A percentile compares a stretch with the other conserved stretches of the same genome.
phyloP scores from a whole-genome alignment of 148 eudicot genomes.

The Cornus florida region DNA sequence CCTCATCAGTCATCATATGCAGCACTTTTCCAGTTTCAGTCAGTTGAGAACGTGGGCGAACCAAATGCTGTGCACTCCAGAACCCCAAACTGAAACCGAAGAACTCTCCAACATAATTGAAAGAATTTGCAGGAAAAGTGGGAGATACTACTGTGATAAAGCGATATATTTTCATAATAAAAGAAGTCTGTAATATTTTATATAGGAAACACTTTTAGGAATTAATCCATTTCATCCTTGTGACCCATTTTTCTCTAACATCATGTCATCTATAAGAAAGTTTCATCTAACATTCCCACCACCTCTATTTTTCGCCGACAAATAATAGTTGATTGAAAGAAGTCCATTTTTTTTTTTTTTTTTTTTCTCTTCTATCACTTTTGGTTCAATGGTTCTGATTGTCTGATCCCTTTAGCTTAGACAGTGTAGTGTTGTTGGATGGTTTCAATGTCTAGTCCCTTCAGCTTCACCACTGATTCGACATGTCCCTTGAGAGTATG shows the following conservation, averaged over 20 bases:
- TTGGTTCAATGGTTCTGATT: no score
- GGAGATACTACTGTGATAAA: background rate
- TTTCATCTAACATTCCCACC: constrained; percentile 1
- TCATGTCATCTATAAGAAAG: background rate
- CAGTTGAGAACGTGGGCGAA: background rate
- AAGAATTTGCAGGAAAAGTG: background rate
- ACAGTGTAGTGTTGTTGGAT: constrained; percentile 57
- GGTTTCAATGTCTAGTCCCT: constrained; percentile 66
- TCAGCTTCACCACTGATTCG: constrained; percentile 63
- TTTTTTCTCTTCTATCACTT: no score
- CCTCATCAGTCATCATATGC: background rate
- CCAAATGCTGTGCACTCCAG: background rate
- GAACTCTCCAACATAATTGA: background rate
- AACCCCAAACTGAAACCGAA: background rate
- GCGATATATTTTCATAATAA: background rate
- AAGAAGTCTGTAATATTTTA: background rate
- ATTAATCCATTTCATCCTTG: background rate
- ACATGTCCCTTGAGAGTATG: constrained; percentile 68
- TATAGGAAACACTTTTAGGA: background rate
- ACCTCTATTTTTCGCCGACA: background rate
- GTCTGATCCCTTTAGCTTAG: constrained; percentile 14
- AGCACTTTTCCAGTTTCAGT: background rate
- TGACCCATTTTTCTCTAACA: background rate
- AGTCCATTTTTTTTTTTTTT: no score
- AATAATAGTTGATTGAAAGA: background rate